Evolutionary conservation across 257 asterid species (phyloP).

Genomic region (Osmanthus fragrans): DNA sequence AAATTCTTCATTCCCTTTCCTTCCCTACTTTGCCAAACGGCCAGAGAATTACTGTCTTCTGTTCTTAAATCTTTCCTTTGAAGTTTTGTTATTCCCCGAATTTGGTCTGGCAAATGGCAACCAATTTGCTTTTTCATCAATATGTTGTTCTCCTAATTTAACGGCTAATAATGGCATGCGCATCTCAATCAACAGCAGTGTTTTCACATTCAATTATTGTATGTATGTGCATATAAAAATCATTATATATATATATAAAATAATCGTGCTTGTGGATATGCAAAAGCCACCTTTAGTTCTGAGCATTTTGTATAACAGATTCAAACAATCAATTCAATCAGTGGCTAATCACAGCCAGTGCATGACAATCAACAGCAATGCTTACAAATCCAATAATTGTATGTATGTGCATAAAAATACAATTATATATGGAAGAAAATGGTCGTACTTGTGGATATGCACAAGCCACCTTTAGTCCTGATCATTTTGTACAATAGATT

Average conservation of each 20-base stretch:
- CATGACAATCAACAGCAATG: neutral
- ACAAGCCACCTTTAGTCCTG: neutral
- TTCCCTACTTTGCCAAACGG: neutral
- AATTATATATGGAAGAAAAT: neutral
- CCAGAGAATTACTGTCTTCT: too few relatives aligned
- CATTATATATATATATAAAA: neutral
- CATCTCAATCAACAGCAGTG: neutral
- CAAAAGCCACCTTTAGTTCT: neutral
- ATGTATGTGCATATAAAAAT: neutral
- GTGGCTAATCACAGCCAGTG: neutral
- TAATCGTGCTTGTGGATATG: neutral
- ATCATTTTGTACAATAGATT: slow-evolving; percentile 1
- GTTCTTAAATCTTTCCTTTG: neutral
- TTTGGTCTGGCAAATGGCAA: neutral
- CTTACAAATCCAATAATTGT: neutral
- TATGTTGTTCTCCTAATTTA: neutral
- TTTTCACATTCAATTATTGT: neutral
- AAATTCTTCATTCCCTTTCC: neutral
- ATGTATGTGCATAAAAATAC: neutral
- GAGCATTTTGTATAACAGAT: neutral
- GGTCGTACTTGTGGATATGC: neutral
- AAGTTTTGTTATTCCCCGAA: neutral
- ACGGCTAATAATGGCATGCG: neutral
- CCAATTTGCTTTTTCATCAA: neutral
- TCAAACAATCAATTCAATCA: slow-evolving; percentile 5